Evolutionary conservation across 257 asterid species (phyloP).

Genomic region (Petunia secreta): DNA sequence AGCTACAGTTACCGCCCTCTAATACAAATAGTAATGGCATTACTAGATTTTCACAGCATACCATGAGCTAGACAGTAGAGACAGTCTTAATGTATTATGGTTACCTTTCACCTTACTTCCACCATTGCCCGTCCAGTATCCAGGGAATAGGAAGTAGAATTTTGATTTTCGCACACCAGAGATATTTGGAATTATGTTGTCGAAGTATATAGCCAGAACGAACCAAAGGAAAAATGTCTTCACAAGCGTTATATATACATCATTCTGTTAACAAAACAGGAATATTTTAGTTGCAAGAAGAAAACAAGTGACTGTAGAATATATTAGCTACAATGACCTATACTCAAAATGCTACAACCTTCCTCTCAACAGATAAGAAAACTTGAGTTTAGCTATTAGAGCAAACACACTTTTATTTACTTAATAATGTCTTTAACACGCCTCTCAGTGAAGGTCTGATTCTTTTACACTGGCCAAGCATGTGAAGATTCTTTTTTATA

Average conservation of each 20-base stretch:
- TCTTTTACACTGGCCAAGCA: no score
- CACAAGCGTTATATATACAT: constrained; percentile 66
- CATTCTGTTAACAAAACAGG: constrained; percentile 58
- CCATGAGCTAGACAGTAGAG: not conserved
- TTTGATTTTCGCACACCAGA: constrained; percentile 85
- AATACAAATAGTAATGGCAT: constrained; percentile 26
- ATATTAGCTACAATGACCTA: not conserved
- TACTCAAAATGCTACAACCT: no score
- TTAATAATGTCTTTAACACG: no score
- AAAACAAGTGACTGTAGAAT: no score
- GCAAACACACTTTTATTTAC: no score
- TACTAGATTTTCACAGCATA: constrained; percentile 15
- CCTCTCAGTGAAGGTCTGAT: no score
- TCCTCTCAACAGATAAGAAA: no score
- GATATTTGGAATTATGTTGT: constrained; percentile 78
- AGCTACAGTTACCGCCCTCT: constrained; percentile 82
- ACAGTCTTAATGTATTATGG: not conserved
- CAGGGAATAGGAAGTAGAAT: constrained; percentile 71
- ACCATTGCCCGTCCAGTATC: constrained; percentile 92
- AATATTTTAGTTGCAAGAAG: not conserved
- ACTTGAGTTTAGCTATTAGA: no score
- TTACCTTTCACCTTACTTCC: constrained; percentile 79
- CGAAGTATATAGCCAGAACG: constrained; percentile 78
- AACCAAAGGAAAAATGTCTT: constrained; percentile 67
- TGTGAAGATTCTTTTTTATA: no score